These are phyloP conservation scores for Grosmannia clavigera DNA, from an alignment of 2,329 filamentous ascomycete genomes.

Conservation along the genomic window DNA sequence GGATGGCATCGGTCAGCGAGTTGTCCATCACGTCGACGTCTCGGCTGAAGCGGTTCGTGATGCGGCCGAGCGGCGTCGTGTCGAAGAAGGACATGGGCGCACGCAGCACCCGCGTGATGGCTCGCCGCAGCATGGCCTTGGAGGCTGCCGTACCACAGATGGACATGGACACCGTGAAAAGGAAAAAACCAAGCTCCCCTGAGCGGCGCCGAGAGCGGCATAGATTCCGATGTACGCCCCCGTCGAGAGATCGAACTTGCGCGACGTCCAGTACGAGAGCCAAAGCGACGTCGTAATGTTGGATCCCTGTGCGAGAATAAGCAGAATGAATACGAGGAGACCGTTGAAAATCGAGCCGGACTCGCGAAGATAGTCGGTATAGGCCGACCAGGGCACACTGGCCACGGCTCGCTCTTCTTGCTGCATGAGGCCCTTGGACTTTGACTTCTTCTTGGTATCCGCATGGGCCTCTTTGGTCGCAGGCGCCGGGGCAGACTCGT, in stretches of 20 bases:
- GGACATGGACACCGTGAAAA: slow-evolving; percentile 78
- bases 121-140: slow-evolving; percentile 67
- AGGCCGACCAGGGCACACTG: slow-evolving; percentile 70
- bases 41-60: slow-evolving; percentile 91
- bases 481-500: slow-evolving; percentile 28
- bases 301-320: slow-evolving; percentile 63
- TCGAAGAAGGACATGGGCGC: slow-evolving; percentile 90
- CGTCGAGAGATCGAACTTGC: slow-evolving; percentile 55
- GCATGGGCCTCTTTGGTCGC: slow-evolving; percentile 21
- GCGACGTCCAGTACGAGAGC: slow-evolving; percentile 86
- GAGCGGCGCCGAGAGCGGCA: slow-evolving; percentile 56
- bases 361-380: slow-evolving; percentile 62
- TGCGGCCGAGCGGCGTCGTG: slow-evolving; percentile 85
- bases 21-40: slow-evolving; percentile 98
- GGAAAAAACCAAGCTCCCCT: slow-evolving; percentile 64
- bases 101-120: slow-evolving; percentile 63
- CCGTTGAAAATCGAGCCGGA: slow-evolving; percentile 61
- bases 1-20: slow-evolving; percentile 73
- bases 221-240: slow-evolving; percentile 63
- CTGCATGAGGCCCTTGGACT: slow-evolving; percentile 57
- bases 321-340: slow-evolving; percentile 47
- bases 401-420: slow-evolving; percentile 55
- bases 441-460: slow-evolving; percentile 41
- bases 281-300: slow-evolving; percentile 85
- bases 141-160: slow-evolving; percentile 71